Evolutionary conservation across 768 basidiomycete species (phyloP), one percentile per base, ranked within the genome.

Genomic region (Kwoniella botswanensis): DNA sequence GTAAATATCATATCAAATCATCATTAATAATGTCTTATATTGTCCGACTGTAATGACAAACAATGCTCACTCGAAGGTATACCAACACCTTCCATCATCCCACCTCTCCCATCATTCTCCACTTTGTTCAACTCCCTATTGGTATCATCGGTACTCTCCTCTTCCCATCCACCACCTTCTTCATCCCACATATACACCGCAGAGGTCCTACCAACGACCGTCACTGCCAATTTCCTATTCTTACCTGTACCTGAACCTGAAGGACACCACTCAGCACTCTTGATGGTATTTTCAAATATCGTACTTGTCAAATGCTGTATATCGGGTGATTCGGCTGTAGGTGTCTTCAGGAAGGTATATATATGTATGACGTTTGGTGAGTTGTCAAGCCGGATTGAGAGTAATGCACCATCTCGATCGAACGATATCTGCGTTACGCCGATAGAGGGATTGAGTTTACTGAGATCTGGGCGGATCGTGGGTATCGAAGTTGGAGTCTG

Each of bases 71-170:
- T 88, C n/a, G 91, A 88, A 43, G 94, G 94, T 4, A 97, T 88
- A 7, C 92, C 92, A 43, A 95, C 88, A 76, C 93, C 95, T 82
- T 96, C 94, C 2, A 93, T 93, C 84, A 93, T 77, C 58, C 65
- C 76, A 21, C 77, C 74, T 65, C 70, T 56, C 89, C 89, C 35
- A 86, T 87, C 17, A 89, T 83, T 91, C 91, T 92, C 71, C 76
- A 46, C 65, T 26, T 24, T 44, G 17, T 58, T 7, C 22, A 29
- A 4, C 13, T 54, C 67, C 2, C 44, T 73, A 9, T 42, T 13
- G 29, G 59, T 42, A 44, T 61, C 46, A 13, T 42, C 22, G 29
- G 59, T 42, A 44, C 43, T 35, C 18, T 78, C 80, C 18, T 80
- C 75, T 42, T 75, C 77, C 82, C 82, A 83, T 50, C 46, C 46